A percentile compares a stretch with the other conserved stretches of the same genome.
Conservation (phyloP, 176 grass and related monocot genomes). For the Cymbopogon citratus region DNA sequence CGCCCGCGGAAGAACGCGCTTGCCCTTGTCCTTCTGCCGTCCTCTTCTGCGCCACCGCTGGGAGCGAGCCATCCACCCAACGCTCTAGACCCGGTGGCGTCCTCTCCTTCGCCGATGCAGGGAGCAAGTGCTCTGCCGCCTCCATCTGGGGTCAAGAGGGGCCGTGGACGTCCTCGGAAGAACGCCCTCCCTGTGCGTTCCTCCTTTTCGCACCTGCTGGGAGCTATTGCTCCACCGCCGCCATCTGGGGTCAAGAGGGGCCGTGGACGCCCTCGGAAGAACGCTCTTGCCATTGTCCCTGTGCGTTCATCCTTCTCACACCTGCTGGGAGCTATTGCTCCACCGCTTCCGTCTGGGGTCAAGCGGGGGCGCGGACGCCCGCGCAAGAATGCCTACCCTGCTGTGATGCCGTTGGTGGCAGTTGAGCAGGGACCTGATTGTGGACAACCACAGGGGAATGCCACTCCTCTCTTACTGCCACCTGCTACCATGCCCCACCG, state of each 20-base stretch:
- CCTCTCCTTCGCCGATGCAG: neutral
- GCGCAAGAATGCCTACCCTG: neutral
- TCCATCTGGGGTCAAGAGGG: constrained; percentile 5
- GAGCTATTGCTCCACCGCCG: neutral
- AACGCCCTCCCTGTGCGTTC: neutral
- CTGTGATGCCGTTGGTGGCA: too few relatives aligned
- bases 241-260: constrained; percentile 6
- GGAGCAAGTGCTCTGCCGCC: neutral
- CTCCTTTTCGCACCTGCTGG: neutral
- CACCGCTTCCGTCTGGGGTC: neutral
- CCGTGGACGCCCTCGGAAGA: neutral
- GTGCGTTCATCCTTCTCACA: neutral
- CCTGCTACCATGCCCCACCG: neutral
- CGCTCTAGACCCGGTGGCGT: neutral
- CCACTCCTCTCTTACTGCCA: neutral
- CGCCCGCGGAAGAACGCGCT: neutral
- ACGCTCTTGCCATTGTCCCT: neutral
- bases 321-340: neutral
- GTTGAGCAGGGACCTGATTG: neutral
- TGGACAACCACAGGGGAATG: neutral
- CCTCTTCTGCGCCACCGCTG: neutral
- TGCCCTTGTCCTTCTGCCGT: neutral
- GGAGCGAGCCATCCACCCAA: neutral
- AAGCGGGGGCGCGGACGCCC: constrained; percentile 31
- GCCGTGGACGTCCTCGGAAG: neutral